Conservation (phyloP, 805 yeast genomes). For the Zygoascus bituminiphila region DNA sequence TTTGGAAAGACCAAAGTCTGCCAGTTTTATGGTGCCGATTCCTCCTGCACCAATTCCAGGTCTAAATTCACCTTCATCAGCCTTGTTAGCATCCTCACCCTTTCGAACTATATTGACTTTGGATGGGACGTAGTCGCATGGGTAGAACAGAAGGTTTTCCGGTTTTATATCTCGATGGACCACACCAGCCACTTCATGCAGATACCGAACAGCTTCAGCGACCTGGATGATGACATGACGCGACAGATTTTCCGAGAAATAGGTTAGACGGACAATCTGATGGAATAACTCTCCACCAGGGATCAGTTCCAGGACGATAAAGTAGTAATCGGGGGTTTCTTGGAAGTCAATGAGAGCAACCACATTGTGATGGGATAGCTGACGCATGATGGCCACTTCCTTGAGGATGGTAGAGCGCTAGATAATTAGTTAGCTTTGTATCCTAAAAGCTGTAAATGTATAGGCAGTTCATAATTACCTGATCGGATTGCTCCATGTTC, state of each 20-base stretch:
- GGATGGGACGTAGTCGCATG: slow-evolving; percentile 39
- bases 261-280: slow-evolving; percentile 68
- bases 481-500: slow-evolving; percentile 3
- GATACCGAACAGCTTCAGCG: slow-evolving; percentile 57
- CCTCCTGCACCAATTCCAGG: slow-evolving; percentile 88
- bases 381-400: slow-evolving; percentile 68
- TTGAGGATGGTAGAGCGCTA: slow-evolving; percentile 49
- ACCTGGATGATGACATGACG: slow-evolving; percentile 68
- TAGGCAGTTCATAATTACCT: slow-evolving; percentile 9
- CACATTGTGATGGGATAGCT: slow-evolving; percentile 52
- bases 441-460: too few species aligned
- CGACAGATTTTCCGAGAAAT: slow-evolving; percentile 63
- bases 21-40: slow-evolving; percentile 80
- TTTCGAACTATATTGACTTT: slow-evolving; percentile 26
- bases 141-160: slow-evolving; percentile 61
- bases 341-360: slow-evolving; percentile 46
- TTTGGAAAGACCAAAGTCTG: slow-evolving; percentile 93
- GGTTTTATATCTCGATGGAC: slow-evolving; percentile 83
- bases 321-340: slow-evolving; percentile 47
- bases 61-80: slow-evolving; percentile 79
- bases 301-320: slow-evolving; percentile 57
- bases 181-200: slow-evolving; percentile 61
- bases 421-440: too few species aligned
- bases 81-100: slow-evolving; percentile 40
- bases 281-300: slow-evolving; percentile 78